Base-by-base conservation (phyloP, 805 yeast species). In the Yamadazyma paraphyllophila region DNA sequence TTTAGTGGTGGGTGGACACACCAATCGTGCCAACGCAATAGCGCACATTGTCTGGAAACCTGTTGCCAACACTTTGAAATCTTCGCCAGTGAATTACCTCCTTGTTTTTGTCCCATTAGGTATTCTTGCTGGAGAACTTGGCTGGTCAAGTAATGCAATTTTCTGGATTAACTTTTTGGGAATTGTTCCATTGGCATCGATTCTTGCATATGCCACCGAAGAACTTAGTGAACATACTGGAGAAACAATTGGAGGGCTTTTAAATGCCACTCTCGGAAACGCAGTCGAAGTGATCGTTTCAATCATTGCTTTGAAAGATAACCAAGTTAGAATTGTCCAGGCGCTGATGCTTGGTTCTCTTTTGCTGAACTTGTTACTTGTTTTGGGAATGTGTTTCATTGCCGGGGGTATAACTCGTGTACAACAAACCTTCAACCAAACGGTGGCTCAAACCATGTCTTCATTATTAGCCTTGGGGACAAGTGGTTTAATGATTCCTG, bases 381-480 rank as follows among this genome's bases (percentile, higher is more conserved):
- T 94, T 2, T 74, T 94, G 43, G 99, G 99, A n/a, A 86, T 96
- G 65, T 90, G 97, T 62, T 94, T 94, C 61, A 67, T 92, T 12
- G 90, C 87, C 35, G 99, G 99, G 46, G 99, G 99, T 13, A 78
- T 83, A 62, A 84, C 87, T 54, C 80, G 94, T 51, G 75, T 84
- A 31, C 94, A 87, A 63, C 98, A 94, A 66, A 77, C 77, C 1
- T 94, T 94, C 71, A 90, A 90, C 71, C 96, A 88, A 66, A 92
- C 98, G 0, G 97, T 91, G 7, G 99, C 99, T 4, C 98, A 94
- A 67, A 91, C 98, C 7, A 94, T 94, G 99, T 80, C 90, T 29
- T 90, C 97, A 1, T 75, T 94, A 53, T 80, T 94, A 81, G 96
- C 96, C 1, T 81, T 94, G 46, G 88, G 97, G 2, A 83, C 94